Conservation (phyloP, 805 yeast species). For the Myxozyma kluyveri region DNA sequence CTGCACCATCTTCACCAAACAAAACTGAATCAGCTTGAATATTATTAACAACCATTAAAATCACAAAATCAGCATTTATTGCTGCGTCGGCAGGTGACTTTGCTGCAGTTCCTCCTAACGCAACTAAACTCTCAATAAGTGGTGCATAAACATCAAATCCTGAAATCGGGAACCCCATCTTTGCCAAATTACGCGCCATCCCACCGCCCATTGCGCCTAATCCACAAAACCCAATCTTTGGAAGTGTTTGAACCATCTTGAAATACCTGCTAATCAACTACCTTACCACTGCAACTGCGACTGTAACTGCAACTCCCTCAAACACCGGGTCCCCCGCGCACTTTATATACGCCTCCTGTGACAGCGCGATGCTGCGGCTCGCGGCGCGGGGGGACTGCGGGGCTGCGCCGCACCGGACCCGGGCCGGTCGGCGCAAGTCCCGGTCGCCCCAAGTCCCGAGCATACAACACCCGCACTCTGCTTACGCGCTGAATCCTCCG, state of each 20-base stretch:
- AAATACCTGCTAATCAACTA: no score
- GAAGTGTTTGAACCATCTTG: slow-evolving; percentile 13
- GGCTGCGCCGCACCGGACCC: not conserved
- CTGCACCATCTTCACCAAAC: slow-evolving; percentile 18
- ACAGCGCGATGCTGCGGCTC: not conserved
- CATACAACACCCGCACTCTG: no score
- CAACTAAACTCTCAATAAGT: slow-evolving; percentile 18
- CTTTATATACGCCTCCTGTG: no score
- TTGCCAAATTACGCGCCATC: slow-evolving; percentile 23
- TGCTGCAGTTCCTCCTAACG: slow-evolving; percentile 19
- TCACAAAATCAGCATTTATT: slow-evolving; percentile 14
- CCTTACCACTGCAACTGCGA: no score
- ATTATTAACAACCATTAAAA: slow-evolving; percentile 25
- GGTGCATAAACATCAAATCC: slow-evolving; percentile 24
- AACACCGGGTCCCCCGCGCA: not conserved
- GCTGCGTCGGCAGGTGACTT: slow-evolving; percentile 24
- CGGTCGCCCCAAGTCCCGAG: no score
- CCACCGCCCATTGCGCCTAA: slow-evolving; percentile 29
- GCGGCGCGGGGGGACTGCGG: not conserved
- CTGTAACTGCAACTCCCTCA: no score
- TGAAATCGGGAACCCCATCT: slow-evolving; percentile 9
- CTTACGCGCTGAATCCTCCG: no score
- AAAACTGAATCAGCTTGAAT: slow-evolving; percentile 21
- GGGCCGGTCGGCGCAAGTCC: not conserved
- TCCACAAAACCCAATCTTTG: slow-evolving; percentile 23